Conservation (phyloP, 106 monocot species). For the Dendrobium catenatum region DNA sequence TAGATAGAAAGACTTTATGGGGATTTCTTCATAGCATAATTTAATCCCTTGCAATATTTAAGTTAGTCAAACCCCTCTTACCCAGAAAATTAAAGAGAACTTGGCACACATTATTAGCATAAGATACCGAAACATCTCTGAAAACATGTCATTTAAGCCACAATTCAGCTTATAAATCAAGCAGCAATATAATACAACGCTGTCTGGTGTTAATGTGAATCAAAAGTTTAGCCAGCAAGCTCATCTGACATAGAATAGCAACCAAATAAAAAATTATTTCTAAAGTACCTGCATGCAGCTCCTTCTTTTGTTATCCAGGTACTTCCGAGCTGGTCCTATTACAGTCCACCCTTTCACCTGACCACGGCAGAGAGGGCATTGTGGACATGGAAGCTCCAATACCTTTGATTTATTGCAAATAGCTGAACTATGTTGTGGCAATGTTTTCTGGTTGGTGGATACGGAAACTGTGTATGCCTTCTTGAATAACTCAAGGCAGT, state of each 20-base stretch:
- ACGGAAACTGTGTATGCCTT: neutral
- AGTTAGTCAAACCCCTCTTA: too few relatives aligned
- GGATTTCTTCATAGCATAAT: too few relatives aligned
- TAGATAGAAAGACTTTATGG: too few relatives aligned
- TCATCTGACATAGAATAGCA: neutral
- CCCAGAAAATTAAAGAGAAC: too few relatives aligned
- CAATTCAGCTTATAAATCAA: too few relatives aligned
- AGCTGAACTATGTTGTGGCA: neutral
- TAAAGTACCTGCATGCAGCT: slow-evolving; percentile 4
- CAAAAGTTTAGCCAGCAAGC: too few relatives aligned
- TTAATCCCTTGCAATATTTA: too few relatives aligned
- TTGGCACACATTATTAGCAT: too few relatives aligned
- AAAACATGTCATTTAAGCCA: too few relatives aligned
- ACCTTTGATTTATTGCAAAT: neutral
- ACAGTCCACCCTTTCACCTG: slow-evolving; percentile 8
- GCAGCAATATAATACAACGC: too few relatives aligned
- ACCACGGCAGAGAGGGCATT: slow-evolving; percentile 12
- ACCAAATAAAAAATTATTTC: neutral
- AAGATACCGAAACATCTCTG: too few relatives aligned
- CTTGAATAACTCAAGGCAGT: slow-evolving; percentile 12
- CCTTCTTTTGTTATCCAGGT: slow-evolving; percentile 7
- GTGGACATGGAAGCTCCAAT: slow-evolving; percentile 1
- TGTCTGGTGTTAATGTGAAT: too few relatives aligned
- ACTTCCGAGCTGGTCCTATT: slow-evolving; percentile 2
- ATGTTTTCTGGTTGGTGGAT: neutral